Conservation (phyloP, 164 flowering plant species). For the Malania oleifera region DNA sequence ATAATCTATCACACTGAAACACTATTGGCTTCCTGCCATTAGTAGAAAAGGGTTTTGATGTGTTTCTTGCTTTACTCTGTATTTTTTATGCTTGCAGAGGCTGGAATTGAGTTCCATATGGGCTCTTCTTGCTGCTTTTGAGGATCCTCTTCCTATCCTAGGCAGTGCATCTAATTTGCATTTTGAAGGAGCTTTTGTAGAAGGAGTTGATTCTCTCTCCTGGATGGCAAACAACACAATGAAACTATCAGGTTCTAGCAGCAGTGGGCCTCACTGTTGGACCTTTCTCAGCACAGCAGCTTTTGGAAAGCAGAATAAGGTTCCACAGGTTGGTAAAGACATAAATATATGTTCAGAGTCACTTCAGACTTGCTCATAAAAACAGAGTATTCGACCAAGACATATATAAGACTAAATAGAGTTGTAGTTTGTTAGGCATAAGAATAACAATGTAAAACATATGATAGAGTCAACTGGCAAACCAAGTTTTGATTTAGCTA, state of each 20-base stretch:
- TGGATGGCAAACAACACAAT: constrained; percentile 93
- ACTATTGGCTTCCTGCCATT: constrained; percentile 5
- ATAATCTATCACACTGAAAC: not conserved
- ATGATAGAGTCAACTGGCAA: no score
- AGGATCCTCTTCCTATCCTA: constrained; percentile 75
- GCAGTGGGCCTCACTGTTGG: constrained; percentile 75
- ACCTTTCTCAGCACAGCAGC: constrained; percentile 88
- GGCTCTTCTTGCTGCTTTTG: constrained; percentile 97
- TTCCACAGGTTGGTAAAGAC: constrained; percentile 72
- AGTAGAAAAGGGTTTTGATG: constrained; percentile 1
- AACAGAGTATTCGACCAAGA: no score
- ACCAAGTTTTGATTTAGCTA: no score
- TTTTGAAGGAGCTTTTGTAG: constrained; percentile 95
- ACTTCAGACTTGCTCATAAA: no score
- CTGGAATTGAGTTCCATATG: constrained; percentile 86
- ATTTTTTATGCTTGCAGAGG: constrained; percentile 40
- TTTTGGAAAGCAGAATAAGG: constrained; percentile 77
- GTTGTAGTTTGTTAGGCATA: no score
- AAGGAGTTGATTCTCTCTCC: constrained; percentile 80
- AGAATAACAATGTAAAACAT: no score
- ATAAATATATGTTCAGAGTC: not conserved
- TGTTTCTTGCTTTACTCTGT: constrained; percentile 3
- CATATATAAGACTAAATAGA: not conserved
- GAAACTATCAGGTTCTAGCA: constrained; percentile 46
- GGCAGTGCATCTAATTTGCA: constrained; percentile 20